Base-by-base conservation (phyloP, 305 asterid species). In the Euphrasia arctica region DNA sequence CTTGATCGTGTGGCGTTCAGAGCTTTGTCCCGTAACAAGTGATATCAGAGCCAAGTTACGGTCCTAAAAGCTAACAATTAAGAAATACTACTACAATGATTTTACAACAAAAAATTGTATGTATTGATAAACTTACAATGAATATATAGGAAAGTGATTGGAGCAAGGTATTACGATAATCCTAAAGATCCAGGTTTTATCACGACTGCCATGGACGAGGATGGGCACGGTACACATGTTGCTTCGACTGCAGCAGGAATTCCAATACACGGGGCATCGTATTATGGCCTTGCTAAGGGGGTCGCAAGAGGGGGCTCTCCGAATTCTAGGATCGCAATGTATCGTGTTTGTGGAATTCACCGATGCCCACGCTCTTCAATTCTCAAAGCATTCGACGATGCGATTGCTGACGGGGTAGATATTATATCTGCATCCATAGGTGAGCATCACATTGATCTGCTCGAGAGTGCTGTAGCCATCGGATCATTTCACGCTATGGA, bases 311-410 rank as follows among this genome's bases (percentile, higher is more conserved):
- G 91, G 95, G 95, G 95, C 43, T 82, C 89, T 0, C 80, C 88
- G 0, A 48, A 69, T 15, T 76, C 91, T 6, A 84, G 91, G 60
- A 87, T 87, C 34, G 95, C 91, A 45, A 70, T 79, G 82, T 87
- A 84, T 54, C 83, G 85, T 47, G 90, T 84, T 27, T 87, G 97
- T 25, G 14, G 52, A 8, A 73, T 4, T 3, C 2, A 3, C 89
- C 90, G 3, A 2, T 91, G 98, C 61, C 42, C 41, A 0, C 88
- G 89, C 1, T 91, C 98, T 0, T 76, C 84, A 1, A 83, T 91
- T 22, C 66, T 91, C 5, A 81, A 85, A 68, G 97, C 75, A 3
- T 79, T 86, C n/a, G 95, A 88, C 47, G 95, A 88, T 69, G 97
- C 97, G 0, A 80, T 88, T n/a, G 77, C 73, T 1, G 96, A 88